These are phyloP conservation scores for Ceratocystis harringtonii DNA, from an alignment of 2,329 filamentous ascomycete genomes.

Conservation along the genomic window DNA sequence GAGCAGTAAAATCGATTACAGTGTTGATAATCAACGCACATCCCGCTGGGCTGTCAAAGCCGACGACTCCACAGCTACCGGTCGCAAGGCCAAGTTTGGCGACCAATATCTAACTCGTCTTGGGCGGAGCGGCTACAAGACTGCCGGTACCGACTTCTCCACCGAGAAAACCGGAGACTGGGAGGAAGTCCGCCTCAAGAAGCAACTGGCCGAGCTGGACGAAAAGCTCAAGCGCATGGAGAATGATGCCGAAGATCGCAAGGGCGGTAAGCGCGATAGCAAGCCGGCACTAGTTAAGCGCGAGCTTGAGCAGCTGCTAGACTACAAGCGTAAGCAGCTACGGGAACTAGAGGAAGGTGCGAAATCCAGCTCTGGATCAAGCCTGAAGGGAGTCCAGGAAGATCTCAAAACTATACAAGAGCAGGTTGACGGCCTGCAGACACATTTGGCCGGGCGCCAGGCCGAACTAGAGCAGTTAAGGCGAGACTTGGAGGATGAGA, in stretches of 20 bases:
- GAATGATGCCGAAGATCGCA: slow-evolving; percentile 49
- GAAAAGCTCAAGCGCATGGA: slow-evolving; percentile 75
- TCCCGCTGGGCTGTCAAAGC: slow-evolving; percentile 67
- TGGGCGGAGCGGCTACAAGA: slow-evolving; percentile 67
- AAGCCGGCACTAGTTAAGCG: slow-evolving; percentile 87
- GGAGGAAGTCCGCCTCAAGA: slow-evolving; percentile 92
- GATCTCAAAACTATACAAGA: slow-evolving; percentile 85
- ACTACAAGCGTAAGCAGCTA: slow-evolving; percentile 78
- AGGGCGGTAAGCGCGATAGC: slow-evolving; percentile 51
- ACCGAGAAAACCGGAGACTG: slow-evolving; percentile 80
- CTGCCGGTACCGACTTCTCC: slow-evolving; percentile 80
- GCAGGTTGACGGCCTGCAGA: slow-evolving; percentile 81
- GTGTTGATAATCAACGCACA: slow-evolving; percentile 60
- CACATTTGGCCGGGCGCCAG: slow-evolving; percentile 63
- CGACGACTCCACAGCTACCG: slow-evolving; percentile 67
- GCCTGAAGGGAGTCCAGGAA: slow-evolving; percentile 62
- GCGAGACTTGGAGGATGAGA: slow-evolving; percentile 78
- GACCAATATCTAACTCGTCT: slow-evolving; percentile 90
- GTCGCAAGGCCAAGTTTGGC: slow-evolving; percentile 91
- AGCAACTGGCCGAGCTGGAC: slow-evolving; percentile 79
- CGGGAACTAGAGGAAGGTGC: slow-evolving; percentile 59
- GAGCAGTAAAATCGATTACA: slow-evolving; percentile 92
- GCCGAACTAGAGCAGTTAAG: slow-evolving; percentile 61
- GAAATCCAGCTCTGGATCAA: slow-evolving; percentile 46
- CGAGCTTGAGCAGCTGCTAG: slow-evolving; percentile 82